Conservation (phyloP, 495 filamentous ascomycete genomes). For the Beverwykella pulmonaria region DNA sequence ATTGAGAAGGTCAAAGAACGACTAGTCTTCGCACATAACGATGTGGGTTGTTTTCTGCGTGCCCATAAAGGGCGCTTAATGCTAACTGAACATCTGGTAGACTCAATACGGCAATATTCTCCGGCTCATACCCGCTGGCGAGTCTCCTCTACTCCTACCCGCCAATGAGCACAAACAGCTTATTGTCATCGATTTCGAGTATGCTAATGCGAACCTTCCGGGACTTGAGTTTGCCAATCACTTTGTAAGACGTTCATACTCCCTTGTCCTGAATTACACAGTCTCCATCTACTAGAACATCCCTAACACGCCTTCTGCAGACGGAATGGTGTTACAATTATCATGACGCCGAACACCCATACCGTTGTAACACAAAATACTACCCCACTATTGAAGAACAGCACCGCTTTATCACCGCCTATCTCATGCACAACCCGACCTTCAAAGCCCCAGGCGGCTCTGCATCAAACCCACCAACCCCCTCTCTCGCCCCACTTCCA, state of each 20-base stretch:
- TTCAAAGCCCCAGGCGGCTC: slow-evolving; percentile 28
- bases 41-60: slow-evolving; percentile 62
- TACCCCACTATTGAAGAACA: slow-evolving; percentile 86
- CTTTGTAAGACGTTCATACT: slow-evolving; percentile 60
- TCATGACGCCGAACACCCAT: slow-evolving; percentile 66
- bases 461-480: slow-evolving; percentile 58
- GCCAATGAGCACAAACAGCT: slow-evolving; percentile 92
- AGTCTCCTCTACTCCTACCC: slow-evolving; percentile 86
- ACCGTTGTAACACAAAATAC: slow-evolving; percentile 63
- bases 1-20: slow-evolving; percentile 65
- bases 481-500: slow-evolving; percentile 25
- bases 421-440: slow-evolving; percentile 72
- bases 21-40: slow-evolving; percentile 95
- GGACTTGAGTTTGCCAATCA: slow-evolving; percentile 97
- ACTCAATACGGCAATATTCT: slow-evolving; percentile 99
- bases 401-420: slow-evolving; percentile 78
- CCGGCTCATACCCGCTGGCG: slow-evolving; percentile 76
- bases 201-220: slow-evolving; percentile 84
- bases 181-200: slow-evolving; percentile 98
- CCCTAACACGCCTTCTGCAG: slow-evolving; percentile 39
- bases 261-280: neutral
- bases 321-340: slow-evolving; percentile 99
- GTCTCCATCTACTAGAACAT: neutral
- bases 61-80: neutral
- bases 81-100: slow-evolving; percentile 48